These are phyloP conservation scores for Picea mariana DNA, from an alignment of 83 land plant species.

Conservation along the genomic window DNA sequence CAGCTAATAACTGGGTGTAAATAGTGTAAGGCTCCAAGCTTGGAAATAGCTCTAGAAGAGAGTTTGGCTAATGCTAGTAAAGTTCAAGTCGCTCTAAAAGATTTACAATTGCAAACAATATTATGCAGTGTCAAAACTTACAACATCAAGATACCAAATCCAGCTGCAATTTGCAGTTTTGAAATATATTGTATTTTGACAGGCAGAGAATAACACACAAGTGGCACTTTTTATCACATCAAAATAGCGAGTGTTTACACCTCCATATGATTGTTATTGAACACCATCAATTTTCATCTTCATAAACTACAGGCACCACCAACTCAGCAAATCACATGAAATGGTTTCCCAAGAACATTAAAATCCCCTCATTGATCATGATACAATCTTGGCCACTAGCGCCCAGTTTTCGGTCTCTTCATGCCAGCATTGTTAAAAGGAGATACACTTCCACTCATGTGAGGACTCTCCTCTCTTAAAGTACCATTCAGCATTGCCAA, in stretches of 20 bases:
- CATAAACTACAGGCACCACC: slow-evolving; percentile 13
- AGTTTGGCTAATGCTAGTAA: slow-evolving; percentile 9
- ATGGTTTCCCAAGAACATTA: slow-evolving; percentile 3
- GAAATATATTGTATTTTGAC: not conserved
- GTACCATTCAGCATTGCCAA: slow-evolving; percentile 92
- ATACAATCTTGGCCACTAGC: slow-evolving; percentile 29
- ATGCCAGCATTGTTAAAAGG: slow-evolving; percentile 87
- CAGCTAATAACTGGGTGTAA: not conserved
- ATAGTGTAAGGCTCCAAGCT: slow-evolving; percentile 6
- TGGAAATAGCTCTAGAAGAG: slow-evolving; percentile 10
- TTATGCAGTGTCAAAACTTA: no score
- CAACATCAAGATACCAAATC: no score
- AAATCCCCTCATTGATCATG: not conserved
- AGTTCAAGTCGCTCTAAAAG: not conserved
- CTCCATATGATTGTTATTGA: not conserved
- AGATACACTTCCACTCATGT: slow-evolving; percentile 82
- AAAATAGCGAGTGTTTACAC: slow-evolving; percentile 2
- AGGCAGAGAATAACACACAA: slow-evolving; percentile 3
- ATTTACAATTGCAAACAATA: not conserved
- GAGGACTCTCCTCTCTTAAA: slow-evolving; percentile 81
- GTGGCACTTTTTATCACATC: slow-evolving; percentile 12
- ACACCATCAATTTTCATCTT: slow-evolving; percentile 10
- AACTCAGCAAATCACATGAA: slow-evolving; percentile 5
- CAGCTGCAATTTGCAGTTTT: slow-evolving; percentile 8
- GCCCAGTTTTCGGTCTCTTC: slow-evolving; percentile 91